phyloP scores from a whole-genome alignment of 2,329 filamentous ascomycete genomes.

The Uncinocarpus reesii region DNA sequence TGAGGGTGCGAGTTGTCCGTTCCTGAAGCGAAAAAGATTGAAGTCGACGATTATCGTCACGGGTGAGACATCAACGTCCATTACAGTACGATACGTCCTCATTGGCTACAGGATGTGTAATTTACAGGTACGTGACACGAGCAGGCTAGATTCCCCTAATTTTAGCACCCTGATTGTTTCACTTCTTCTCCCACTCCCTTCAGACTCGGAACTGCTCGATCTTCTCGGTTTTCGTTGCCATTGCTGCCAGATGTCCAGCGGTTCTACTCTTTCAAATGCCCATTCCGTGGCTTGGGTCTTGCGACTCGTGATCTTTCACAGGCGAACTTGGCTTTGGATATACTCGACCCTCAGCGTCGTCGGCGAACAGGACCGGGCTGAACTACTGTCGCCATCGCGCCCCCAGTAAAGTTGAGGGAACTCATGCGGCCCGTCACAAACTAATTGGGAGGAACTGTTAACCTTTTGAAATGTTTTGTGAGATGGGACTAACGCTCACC shows the following conservation, averaged over 20 bases:
- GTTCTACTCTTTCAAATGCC: no score
- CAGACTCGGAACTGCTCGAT: no score
- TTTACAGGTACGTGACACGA: slow-evolving; percentile 1
- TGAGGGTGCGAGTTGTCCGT: not conserved
- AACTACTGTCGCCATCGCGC: slow-evolving; percentile 20
- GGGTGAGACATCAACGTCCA: slow-evolving; percentile 7
- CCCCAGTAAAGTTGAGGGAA: slow-evolving; percentile 33
- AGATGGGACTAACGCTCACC: slow-evolving; percentile 23
- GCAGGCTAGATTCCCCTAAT: not conserved
- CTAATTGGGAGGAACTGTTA: slow-evolving; percentile 18
- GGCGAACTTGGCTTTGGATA: no score
- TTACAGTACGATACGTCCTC: slow-evolving; percentile 6
- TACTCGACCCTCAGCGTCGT: slow-evolving; percentile 25
- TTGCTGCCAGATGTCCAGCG: no score
- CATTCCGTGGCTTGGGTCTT: no score
- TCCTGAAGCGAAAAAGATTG: not conserved
- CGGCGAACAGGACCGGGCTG: slow-evolving; percentile 29
- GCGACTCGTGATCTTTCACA: no score
- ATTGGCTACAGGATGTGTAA: not conserved
- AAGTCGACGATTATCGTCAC: slow-evolving; percentile 3
- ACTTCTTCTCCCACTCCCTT: no score
- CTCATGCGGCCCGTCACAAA: slow-evolving; percentile 34
- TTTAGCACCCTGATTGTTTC: not conserved
- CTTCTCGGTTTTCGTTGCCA: no score
- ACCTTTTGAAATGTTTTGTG: not conserved